phyloP scores from a whole-genome alignment of 495 filamentous ascomycete genomes.

The Penicillium cosmopolitanum region DNA sequence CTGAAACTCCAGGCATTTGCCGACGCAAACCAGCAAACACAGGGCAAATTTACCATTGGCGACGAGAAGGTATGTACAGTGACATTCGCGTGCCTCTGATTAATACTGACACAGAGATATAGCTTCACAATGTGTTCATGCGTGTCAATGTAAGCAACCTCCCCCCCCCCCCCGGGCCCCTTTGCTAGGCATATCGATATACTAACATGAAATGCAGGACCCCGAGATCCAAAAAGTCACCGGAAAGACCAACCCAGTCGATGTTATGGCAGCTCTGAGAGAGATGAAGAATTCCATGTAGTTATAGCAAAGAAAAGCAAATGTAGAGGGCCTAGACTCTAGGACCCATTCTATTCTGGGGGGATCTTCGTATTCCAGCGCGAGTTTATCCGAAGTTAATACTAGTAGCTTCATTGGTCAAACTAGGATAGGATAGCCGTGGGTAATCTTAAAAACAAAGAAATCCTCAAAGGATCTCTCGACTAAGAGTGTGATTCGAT shows the following conservation, averaged over 20 bases:
- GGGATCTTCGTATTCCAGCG: slow-evolving; percentile 14
- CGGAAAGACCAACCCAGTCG: slow-evolving; percentile 78
- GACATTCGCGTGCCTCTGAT: neutral
- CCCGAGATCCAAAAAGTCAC: slow-evolving; percentile 82
- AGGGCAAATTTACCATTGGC: slow-evolving; percentile 95
- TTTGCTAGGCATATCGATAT: neutral
- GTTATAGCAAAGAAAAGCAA: neutral
- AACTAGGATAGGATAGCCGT: neutral
- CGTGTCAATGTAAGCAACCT: slow-evolving; percentile 66
- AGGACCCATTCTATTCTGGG: neutral
- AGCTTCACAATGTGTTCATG: slow-evolving; percentile 99
- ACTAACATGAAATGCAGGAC: slow-evolving; percentile 56
- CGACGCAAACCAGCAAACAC: slow-evolving; percentile 79
- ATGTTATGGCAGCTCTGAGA: slow-evolving; percentile 83
- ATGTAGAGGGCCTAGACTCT: neutral
- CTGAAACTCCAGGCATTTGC: slow-evolving; percentile 78
- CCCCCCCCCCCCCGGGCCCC: no score
- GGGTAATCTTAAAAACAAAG: neutral
- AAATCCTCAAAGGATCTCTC: neutral
- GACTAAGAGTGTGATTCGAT: no score
- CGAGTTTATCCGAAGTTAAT: slow-evolving; percentile 7
- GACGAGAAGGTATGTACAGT: slow-evolving; percentile 81
- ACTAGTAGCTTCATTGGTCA: neutral
- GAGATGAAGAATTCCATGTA: slow-evolving; percentile 83
- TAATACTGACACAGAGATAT: slow-evolving; percentile 16